Evolutionary conservation across 768 basidiomycete genomes (phyloP).

Genomic region (Suillus subaureus): DNA sequence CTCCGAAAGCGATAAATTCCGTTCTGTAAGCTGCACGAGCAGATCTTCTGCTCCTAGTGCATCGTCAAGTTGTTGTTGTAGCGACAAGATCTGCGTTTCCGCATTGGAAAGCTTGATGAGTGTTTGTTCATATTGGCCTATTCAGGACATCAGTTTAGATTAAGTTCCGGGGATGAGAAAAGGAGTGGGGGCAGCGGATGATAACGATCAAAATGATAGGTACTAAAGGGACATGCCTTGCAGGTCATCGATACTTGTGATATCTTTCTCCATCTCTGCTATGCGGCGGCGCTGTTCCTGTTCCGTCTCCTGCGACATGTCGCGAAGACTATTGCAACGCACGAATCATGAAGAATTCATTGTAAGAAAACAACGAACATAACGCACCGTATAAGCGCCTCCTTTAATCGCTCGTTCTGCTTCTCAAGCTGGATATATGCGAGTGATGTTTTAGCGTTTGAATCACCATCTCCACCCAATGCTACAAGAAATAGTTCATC

Average conservation of each 20-base stretch:
- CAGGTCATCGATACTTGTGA: constrained; percentile 75
- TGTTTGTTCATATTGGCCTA: constrained; percentile 80
- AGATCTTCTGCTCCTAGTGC: constrained; percentile 95
- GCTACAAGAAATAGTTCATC: constrained; percentile 16
- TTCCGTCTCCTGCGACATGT: constrained; percentile 87
- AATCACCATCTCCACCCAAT: constrained; percentile 31
- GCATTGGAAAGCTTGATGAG: constrained; percentile 85
- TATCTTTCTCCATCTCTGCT: constrained; percentile 87
- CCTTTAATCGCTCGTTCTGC: constrained; percentile 94
- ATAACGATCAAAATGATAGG: not conserved
- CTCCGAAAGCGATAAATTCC: constrained; percentile 90
- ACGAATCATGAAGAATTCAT: constrained; percentile 1
- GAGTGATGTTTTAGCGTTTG: constrained; percentile 55
- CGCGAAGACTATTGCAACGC: constrained; percentile 63
- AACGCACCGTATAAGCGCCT: constrained; percentile 81
- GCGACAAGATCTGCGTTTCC: constrained; percentile 89
- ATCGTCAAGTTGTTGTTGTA: constrained; percentile 93
- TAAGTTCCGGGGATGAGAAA: constrained; percentile 3
- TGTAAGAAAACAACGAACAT: not conserved
- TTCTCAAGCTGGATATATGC: constrained; percentile 89
- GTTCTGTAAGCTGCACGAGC: constrained; percentile 92
- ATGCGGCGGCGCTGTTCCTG: constrained; percentile 81
- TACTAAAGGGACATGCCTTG: constrained; percentile 55
- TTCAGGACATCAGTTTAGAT: constrained; percentile 6
- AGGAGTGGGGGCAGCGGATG: not conserved